A percentile compares a stretch with the other conserved stretches of the same genome.
Evolutionary conservation across 83 land plant genomes (phyloP).

Genomic region (Isoetes engelmannii): DNA sequence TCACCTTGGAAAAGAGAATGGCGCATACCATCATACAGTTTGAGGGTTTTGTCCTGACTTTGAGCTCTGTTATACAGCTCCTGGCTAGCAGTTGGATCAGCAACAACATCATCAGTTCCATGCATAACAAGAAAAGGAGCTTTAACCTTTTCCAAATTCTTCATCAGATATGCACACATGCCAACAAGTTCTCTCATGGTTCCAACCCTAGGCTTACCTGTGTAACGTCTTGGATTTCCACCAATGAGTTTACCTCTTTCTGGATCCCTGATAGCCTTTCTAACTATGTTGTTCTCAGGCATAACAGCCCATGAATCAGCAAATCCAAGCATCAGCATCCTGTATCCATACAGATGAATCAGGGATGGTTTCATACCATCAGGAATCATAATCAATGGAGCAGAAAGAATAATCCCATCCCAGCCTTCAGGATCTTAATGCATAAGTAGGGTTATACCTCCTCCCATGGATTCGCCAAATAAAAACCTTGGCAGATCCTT

Average conservation of each 20-base stretch:
- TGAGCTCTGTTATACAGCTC: slow-evolving; percentile 21
- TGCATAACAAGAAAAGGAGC: slow-evolving; percentile 65
- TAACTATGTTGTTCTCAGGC: slow-evolving; percentile 64
- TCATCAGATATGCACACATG: slow-evolving; percentile 42
- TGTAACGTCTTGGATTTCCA: slow-evolving; percentile 63
- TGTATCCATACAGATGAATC: slow-evolving; percentile 49
- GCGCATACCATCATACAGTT: slow-evolving; percentile 30
- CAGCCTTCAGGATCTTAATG: slow-evolving; percentile 59
- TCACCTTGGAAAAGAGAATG: slow-evolving; percentile 36
- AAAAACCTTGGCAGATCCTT: slow-evolving; percentile 54
- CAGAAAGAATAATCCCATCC: slow-evolving; percentile 77
- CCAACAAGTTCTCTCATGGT: slow-evolving; percentile 72
- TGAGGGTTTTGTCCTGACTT: slow-evolving; percentile 23
- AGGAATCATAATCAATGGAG: slow-evolving; percentile 77
- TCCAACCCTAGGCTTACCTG: slow-evolving; percentile 66
- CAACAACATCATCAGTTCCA: slow-evolving; percentile 56
- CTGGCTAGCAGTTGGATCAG: slow-evolving; percentile 21
- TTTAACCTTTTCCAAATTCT: slow-evolving; percentile 31
- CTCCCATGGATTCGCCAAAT: slow-evolving; percentile 91
- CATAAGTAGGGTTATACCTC: slow-evolving; percentile 61
- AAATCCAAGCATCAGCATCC: slow-evolving; percentile 55
- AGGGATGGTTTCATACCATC: slow-evolving; percentile 65
- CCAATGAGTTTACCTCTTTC: slow-evolving; percentile 48
- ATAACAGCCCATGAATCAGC: slow-evolving; percentile 85
- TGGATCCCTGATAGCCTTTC: slow-evolving; percentile 64